Evolutionary conservation across 495 filamentous ascomycete species (phyloP), one percentile per base, ranked within the genome.

Genomic region (Hypoxylon lenormandii): DNA sequence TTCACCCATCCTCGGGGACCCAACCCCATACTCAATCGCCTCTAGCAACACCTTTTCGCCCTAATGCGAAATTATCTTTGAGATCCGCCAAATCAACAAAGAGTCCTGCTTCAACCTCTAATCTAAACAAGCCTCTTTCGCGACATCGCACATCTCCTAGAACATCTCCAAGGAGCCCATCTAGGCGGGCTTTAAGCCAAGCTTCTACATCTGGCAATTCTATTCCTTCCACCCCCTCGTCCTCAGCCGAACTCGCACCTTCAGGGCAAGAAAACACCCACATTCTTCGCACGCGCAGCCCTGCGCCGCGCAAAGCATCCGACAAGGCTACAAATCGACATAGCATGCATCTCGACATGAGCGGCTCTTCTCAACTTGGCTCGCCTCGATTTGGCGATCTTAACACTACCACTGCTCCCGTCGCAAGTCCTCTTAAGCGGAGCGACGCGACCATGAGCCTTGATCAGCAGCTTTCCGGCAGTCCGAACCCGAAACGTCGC

Each of bases 371-470:
- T 54, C 74, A 85, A 74, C 63, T 80, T 69, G 55, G 78, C 60
- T 47, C 86, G 55, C 74, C 81, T n/a, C 81, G 80, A 68, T 76
- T 84, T 40, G 75, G 67, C 15, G 76, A 40, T 57, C 79, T 80
- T 53, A 79, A 79, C 37, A 42, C 58, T 8, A 36, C 77, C 0
- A 54, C 80, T 11, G 79, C 84, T 30, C 80, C 84, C 16, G 88
- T 90, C 47, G 88, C 90, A 26, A 97, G 94, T 74, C 95, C 95
- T 0, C 79, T 98, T 45, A 98, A 98, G 80, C 87, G 96, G 49
- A 96, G 88, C 70, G 95, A 98, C 77, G 90, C 91, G 5, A 89
- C 90, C 12, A 95, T 96, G 91, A 91, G 91, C 72, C 77, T 96
- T 12, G 94, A 96, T 66, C 88, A 90, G 50, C 80, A 87, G 13